Evolutionary conservation across 2,329 filamentous ascomycete species (phyloP), one percentile per base, ranked within the genome.

Genomic region (Cephalotrichum gorgonifer): DNA sequence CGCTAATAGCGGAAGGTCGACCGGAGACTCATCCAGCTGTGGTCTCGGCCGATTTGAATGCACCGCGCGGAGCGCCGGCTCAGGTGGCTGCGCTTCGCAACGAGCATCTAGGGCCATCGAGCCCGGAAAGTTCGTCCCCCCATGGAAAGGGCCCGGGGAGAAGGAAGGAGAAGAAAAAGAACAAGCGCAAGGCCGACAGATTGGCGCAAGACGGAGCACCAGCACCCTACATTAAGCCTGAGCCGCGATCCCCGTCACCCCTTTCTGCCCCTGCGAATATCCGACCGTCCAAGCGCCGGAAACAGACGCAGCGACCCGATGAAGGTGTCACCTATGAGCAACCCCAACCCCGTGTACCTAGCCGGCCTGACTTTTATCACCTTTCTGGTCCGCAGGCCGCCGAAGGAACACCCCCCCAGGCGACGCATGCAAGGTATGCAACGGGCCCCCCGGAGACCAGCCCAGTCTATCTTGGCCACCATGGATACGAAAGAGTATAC

Each of bases 211-310:
- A 74, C 53, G 59, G 64, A 39, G 70, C 72, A 47, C 63, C 62
- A 33, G 72, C 70, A 30, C 76, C 78, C 9, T 72, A 73, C 54
- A 81, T 85, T 56, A 85, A 85, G 57, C 66, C 73, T 23, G 81
- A 85, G 58, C 81, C 81, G n/a, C 72, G 70, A 44, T 85, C 81
- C 2, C 75, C 77, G 2, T 83, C 80, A 6, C 80, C 79, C 8
- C 62, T 81, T 46, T 67, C 67, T 52, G 72, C 72, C 17, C 72
- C 72, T 20, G 68, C 74, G n/a, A 71, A 74, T 52, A 62, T 70
- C 28, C 72, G 78, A 44, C 75, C 79, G 9, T 68, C 66, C 55
- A 84, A 83, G 60, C 74, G 79, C 46, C 72, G 74, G 56, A 72
- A 74, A 53, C 71, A 76, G 43, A 62, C 64, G 26, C 63, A 68